Evolutionary conservation across 192 early-diverging fungal genomes (phyloP), one percentile per base, ranked within the genome.

Genomic region (Gonapodya prolifera): DNA sequence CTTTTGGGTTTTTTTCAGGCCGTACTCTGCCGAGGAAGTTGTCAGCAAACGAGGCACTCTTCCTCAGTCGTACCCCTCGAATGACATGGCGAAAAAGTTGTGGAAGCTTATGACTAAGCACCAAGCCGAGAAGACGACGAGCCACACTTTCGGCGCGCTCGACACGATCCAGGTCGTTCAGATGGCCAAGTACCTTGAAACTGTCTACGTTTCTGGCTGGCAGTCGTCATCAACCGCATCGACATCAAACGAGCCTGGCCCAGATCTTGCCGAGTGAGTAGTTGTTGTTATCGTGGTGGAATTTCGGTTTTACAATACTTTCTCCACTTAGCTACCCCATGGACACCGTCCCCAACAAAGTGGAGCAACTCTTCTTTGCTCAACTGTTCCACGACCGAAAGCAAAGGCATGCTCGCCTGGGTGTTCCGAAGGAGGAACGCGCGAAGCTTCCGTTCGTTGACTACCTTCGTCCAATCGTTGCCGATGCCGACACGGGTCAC

Each of bases 171-270:
- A 97, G 87, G 94, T 94, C 23, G 86, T 92, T 32, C 95, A 96
- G 85, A 98, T 98, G 97, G 94, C 92, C 36, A 95, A 95, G 83
- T 95, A 95, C 86, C 86, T 98, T 75, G 95, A 98, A 79, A 96
- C 96, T 30, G 92, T 98, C 76, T 98, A 98, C 83, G 97, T 98
- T 29, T 96, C 95, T 13, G 95, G 97, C 28, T 97, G 97, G 97
- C 97, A 98, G 82, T 97, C 92, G 77, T 97, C 95, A 34, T 96
- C 96, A 76, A 98, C 95, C 34, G 96, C 96, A 75, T 94, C 93
- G 36, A 88, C 90, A 81, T 92, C 92, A 76, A 98, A 98, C 86
- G 96, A 98, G 86, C 96, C 95, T 76, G 96, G 95, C 34, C 95
- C 95, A 2, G 97, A 98, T 91, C 91, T 98, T 77, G 97, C 95